A percentile compares a stretch with the other conserved stretches of the same genome.
phyloP scores from a whole-genome alignment of 208 protist species.

The Histomonas meleagridis region DNA sequence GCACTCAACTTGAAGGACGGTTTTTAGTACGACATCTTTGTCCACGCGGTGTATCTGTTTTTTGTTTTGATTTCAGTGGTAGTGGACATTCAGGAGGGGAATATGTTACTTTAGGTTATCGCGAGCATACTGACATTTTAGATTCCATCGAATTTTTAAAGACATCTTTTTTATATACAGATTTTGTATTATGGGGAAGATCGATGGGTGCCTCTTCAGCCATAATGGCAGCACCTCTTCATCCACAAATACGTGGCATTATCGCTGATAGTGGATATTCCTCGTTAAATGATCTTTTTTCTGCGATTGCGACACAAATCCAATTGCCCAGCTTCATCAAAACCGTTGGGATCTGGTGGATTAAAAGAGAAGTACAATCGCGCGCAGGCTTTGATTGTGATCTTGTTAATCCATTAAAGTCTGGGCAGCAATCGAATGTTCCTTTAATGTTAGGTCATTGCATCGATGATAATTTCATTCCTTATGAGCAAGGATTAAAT shows the following conservation, averaged over 20 bases:
- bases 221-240: background rate
- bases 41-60: background rate
- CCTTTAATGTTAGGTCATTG: background rate
- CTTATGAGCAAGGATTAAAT: background rate
- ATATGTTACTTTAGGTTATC: background rate
- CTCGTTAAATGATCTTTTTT: background rate
- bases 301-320: background rate
- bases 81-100: background rate
- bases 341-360: background rate
- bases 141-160: background rate
- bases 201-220: slow-evolving; percentile 15
- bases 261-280: background rate
- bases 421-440: background rate
- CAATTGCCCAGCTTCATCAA: background rate
- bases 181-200: slow-evolving; percentile 3
- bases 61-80: background rate
- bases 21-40: slow-evolving; percentile 14
- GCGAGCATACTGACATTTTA: background rate
- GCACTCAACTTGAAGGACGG: background rate
- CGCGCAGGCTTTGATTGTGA: background rate
- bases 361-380: background rate
- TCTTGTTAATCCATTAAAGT: background rate
- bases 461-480: background rate
- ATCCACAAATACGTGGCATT: background rate
- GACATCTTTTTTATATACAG: no score